phyloP scores from a whole-genome alignment of 164 flowering plant species.

The Platanus orientalis region DNA sequence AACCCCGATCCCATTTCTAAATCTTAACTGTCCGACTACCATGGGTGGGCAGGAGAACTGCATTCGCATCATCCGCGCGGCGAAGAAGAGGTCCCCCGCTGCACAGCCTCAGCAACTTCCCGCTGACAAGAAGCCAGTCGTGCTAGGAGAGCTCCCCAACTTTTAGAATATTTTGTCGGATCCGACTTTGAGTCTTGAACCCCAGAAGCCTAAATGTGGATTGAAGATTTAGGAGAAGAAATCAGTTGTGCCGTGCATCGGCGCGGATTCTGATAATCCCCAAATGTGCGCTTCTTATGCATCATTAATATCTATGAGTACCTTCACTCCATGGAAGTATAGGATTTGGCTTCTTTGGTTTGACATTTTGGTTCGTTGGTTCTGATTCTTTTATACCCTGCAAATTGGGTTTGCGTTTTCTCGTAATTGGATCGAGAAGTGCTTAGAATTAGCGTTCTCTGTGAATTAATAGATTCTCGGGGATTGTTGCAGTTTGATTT shows the following conservation, averaged over 20 bases:
- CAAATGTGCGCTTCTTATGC: constrained; percentile 26
- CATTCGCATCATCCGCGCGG: constrained; percentile 23
- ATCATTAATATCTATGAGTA: constrained; percentile 36
- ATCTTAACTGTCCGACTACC: not conserved
- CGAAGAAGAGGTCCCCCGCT: constrained; percentile 35
- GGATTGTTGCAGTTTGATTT: no score
- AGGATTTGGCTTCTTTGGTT: not conserved
- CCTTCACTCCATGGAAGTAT: constrained; percentile 57
- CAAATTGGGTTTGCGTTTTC: no score
- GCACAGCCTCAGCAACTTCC: constrained; percentile 2
- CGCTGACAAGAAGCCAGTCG: constrained; percentile 35
- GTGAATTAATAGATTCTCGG: no score
- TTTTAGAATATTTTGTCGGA: constrained; percentile 1
- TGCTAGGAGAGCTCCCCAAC: constrained; percentile 51
- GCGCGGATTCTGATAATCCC: constrained; percentile 18
- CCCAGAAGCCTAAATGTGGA: constrained; percentile 15
- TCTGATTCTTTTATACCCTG: not conserved
- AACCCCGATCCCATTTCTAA: not conserved
- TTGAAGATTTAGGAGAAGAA: constrained; percentile 10
- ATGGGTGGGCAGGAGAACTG: constrained; percentile 35
- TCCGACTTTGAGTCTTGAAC: constrained; percentile 6
- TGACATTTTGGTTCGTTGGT: not conserved
- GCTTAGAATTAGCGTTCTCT: no score
- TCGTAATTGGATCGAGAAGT: not conserved
- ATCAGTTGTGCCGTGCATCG: not conserved